Conservation (phyloP, 169 alveolate species). For the Plasmodium coatneyi region DNA sequence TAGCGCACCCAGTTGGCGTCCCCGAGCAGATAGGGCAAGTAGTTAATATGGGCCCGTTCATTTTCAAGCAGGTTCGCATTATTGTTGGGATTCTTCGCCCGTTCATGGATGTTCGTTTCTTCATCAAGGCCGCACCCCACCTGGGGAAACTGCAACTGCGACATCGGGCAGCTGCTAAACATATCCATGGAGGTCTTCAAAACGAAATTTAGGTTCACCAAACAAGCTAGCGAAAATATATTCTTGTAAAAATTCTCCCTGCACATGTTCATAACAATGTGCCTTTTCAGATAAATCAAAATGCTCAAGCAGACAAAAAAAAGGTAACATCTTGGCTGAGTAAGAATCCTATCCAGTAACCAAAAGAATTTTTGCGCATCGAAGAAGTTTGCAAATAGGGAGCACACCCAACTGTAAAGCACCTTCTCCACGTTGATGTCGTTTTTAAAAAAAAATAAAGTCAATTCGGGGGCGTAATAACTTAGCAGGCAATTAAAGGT, state of each 20-base stretch:
- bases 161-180: conserved; percentile 1
- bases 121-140: background rate
- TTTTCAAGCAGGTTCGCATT: background rate
- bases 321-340: conserved; percentile 20
- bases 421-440: conserved; percentile 11
- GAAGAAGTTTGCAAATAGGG: conserved; percentile 48
- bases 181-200: conserved; percentile 4
- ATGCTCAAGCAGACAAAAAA: conserved; percentile 22
- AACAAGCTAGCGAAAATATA: conserved; percentile 4
- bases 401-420: conserved; percentile 32
- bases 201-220: conserved; percentile 30
- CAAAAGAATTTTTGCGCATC: conserved; percentile 26
- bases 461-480: conserved; percentile 38
- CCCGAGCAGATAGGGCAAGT: conserved; percentile 16
- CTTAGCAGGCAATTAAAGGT: conserved; percentile 53
- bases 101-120: background rate
- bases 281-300: conserved; percentile 13
- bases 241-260: background rate
- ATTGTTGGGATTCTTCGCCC: background rate
- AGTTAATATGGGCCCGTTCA: conserved; percentile 17
- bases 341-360: conserved; percentile 30
- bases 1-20: conserved; percentile 13
- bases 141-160: background rate
- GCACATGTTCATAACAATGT: background rate
- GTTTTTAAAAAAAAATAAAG: conserved; percentile 47